Evolutionary conservation across 2,329 filamentous ascomycete species (phyloP).

Genomic region (Fusarium lateritium): DNA sequence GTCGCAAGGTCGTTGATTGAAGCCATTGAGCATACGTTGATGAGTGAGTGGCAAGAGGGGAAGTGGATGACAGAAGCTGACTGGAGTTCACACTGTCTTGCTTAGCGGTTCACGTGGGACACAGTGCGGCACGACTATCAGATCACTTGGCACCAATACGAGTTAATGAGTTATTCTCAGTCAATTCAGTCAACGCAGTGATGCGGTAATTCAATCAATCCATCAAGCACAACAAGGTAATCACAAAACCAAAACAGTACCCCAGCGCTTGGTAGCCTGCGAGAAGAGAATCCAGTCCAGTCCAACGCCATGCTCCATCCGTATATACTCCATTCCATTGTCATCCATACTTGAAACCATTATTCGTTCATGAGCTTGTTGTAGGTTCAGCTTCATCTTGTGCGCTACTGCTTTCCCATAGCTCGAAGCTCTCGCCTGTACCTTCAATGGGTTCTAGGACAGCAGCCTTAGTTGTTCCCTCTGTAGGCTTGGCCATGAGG

Average conservation of each 20-base stretch:
- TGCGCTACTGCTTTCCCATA: constrained; percentile 79
- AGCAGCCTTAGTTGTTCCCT: constrained; percentile 60
- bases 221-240: constrained; percentile 18
- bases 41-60: constrained; percentile 16
- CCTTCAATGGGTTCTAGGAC: constrained; percentile 70
- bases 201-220: neutral
- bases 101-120: constrained; percentile 36
- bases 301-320: constrained; percentile 24
- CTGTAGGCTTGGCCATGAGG: constrained; percentile 56
- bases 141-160: constrained; percentile 6
- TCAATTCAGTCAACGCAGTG: neutral
- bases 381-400: constrained; percentile 66
- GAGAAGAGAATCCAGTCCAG: constrained; percentile 34
- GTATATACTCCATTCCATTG: constrained; percentile 19
- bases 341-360: constrained; percentile 9
- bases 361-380: constrained; percentile 45
- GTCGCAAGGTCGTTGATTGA: constrained; percentile 67
- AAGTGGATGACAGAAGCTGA: constrained; percentile 19
- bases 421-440: constrained; percentile 73
- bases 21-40: constrained; percentile 52
- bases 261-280: constrained; percentile 51
- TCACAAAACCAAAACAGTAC: constrained; percentile 44
- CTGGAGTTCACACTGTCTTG: constrained; percentile 38
- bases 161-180: neutral
- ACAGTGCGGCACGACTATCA: constrained; percentile 26